These are phyloP conservation scores for Wickerhamiella australiensis DNA, from an alignment of 805 yeast species.

Conservation along the genomic window DNA sequence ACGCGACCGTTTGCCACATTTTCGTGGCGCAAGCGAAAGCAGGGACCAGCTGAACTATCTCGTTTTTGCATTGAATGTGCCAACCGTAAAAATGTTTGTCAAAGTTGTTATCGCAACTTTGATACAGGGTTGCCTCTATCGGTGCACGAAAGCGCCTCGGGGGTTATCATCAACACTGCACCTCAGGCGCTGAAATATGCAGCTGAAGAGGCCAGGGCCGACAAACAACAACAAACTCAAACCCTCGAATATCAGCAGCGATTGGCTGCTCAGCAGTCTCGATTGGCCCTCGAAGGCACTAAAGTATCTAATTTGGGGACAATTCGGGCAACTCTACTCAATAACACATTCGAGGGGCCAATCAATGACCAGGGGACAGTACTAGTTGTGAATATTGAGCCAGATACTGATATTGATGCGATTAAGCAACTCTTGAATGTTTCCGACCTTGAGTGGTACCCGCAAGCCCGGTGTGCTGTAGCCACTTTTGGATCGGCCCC, in stretches of 20 bases:
- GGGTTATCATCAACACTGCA: constrained; percentile 8
- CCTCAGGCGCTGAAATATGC: constrained; percentile 10
- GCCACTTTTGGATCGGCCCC: constrained; percentile 39
- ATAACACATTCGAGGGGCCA: not conserved
- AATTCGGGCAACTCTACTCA: not conserved
- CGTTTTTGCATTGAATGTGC: constrained; percentile 73
- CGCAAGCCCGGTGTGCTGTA: constrained; percentile 52
- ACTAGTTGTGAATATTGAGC: constrained; percentile 32
- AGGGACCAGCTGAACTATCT: constrained; percentile 44
- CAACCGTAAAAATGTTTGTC: constrained; percentile 70
- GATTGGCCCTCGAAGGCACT: not conserved
- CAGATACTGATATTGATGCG: constrained; percentile 42
- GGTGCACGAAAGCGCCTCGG: constrained; percentile 58
- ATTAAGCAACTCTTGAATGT: constrained; percentile 33
- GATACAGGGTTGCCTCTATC: constrained; percentile 69
- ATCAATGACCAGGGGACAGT: not conserved
- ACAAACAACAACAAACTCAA: not conserved
- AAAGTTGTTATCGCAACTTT: constrained; percentile 72
- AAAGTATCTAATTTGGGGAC: not conserved
- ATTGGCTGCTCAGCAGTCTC: not conserved
- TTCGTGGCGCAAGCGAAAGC: constrained; percentile 50
- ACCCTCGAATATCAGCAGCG: constrained; percentile 1
- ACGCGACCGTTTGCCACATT: constrained; percentile 74
- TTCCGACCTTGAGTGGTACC: constrained; percentile 40
- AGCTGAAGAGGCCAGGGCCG: not conserved